Percentiles rank a stretch among this genome's conserved stretches.
Conservation (phyloP, 768 basidiomycete species). For the Phylloporus rhodoxanthus region DNA sequence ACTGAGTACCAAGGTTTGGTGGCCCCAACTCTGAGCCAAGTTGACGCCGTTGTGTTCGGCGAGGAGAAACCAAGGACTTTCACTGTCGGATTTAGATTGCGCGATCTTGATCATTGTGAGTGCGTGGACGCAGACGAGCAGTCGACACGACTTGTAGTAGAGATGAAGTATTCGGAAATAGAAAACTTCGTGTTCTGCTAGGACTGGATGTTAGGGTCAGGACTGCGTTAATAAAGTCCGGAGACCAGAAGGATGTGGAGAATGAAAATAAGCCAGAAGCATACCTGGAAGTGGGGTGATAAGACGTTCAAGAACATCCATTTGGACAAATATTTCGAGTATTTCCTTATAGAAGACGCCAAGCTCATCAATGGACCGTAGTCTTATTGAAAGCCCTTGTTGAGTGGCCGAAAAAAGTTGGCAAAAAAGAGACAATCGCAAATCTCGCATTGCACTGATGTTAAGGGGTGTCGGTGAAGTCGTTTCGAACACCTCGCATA, state of each 20-base stretch:
- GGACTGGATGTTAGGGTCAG: constrained; percentile 32
- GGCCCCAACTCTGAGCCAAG: constrained; percentile 33
- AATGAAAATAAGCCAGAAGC: constrained; percentile 5
- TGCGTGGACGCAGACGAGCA: constrained; percentile 36
- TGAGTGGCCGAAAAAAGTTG: constrained; percentile 33
- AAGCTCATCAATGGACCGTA: constrained; percentile 24
- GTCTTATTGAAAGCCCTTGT: constrained; percentile 28
- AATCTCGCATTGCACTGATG: constrained; percentile 25
- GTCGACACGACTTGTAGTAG: constrained; percentile 37
- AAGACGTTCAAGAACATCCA: constrained; percentile 35
- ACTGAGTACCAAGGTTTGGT: constrained; percentile 34
- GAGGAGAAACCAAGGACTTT: constrained; percentile 29
- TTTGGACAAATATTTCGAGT: constrained; percentile 26
- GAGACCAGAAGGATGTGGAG: neutral
- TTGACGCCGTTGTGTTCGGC: constrained; percentile 32
- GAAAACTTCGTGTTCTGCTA: constrained; percentile 38
- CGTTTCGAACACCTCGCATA: constrained; percentile 28
- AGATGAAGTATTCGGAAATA: constrained; percentile 38
- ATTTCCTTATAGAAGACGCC: constrained; percentile 33
- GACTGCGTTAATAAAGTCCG: constrained; percentile 3
- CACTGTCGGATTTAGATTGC: constrained; percentile 13
- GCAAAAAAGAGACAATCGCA: constrained; percentile 34
- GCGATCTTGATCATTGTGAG: constrained; percentile 23
- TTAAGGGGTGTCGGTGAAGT: constrained; percentile 20
- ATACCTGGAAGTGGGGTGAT: constrained; percentile 36